Evolutionary conservation across 169 alveolate species (phyloP).

Genomic region (Babesia caballi): DNA sequence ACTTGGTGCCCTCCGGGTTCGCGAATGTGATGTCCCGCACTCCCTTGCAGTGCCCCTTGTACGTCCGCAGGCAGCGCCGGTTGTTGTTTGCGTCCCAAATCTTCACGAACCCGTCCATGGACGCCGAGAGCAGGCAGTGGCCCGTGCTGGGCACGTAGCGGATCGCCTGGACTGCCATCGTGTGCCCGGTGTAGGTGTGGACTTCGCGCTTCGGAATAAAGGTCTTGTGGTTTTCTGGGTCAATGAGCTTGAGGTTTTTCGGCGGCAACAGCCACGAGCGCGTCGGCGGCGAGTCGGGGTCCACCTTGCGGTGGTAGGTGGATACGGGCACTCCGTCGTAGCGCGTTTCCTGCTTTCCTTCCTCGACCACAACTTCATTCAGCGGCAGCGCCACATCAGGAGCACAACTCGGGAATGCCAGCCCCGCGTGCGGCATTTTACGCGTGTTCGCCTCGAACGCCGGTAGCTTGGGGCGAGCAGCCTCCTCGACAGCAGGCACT

Average conservation of each 20-base stretch:
- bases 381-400: constrained; percentile 20
- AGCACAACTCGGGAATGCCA: constrained; percentile 42
- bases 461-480: neutral
- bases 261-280: constrained; percentile 44
- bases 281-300: neutral
- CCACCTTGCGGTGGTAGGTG: constrained; percentile 50
- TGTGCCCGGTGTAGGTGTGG: constrained; percentile 90
- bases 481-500: neutral
- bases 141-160: constrained; percentile 93
- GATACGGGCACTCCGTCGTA: constrained; percentile 52
- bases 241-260: constrained; percentile 7
- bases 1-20: constrained; percentile 84
- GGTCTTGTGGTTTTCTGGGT: constrained; percentile 33
- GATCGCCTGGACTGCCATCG: constrained; percentile 89
- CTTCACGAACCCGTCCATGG: constrained; percentile 90
- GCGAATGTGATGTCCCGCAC: constrained; percentile 91
- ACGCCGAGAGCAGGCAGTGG: constrained; percentile 88
- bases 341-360: constrained; percentile 45
- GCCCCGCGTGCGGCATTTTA: constrained; percentile 23
- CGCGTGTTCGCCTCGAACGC: constrained; percentile 16
- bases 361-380: constrained; percentile 43
- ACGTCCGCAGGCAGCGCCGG: constrained; percentile 89
- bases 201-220: constrained; percentile 89
- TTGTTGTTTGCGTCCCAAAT: constrained; percentile 92
- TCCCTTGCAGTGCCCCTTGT: constrained; percentile 93